Percentiles rank a stretch among this genome's conserved stretches.
These are phyloP conservation scores for Spathaspora sp. DNA, from an alignment of 1,139 yeast genomes.

Conservation along the genomic window DNA sequence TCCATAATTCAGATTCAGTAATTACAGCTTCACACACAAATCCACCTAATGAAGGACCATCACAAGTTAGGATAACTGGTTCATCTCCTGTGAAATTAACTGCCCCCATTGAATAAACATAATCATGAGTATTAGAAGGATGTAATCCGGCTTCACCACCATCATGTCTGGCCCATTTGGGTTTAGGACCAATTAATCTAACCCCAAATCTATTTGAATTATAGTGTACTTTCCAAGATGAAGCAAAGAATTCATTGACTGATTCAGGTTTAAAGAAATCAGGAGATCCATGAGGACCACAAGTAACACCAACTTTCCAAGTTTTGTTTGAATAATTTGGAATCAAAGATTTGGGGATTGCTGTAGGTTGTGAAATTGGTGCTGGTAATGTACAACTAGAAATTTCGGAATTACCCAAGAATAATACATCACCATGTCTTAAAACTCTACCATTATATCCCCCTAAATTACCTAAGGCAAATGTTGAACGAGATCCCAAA, in stretches of 20 bases:
- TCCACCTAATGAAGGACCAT: constrained; percentile 97
- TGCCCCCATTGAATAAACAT: constrained; percentile 94
- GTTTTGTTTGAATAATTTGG: constrained; percentile 57
- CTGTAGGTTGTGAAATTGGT: constrained; percentile 63
- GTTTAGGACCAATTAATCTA: constrained; percentile 92
- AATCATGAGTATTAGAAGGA: constrained; percentile 97
- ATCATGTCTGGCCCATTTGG: constrained; percentile 93
- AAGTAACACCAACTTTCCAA: constrained; percentile 90
- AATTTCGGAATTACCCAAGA: constrained; percentile 75
- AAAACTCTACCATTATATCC: constrained; percentile 92
- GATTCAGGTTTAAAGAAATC: constrained; percentile 85
- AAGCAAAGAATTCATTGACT: constrained; percentile 67
- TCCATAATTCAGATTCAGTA: constrained; percentile 96
- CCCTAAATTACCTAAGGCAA: constrained; percentile 92
- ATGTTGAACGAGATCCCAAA: constrained; percentile 93
- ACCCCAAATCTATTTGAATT: constrained; percentile 97
- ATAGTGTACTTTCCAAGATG: constrained; percentile 92
- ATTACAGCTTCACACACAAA: constrained; percentile 96
- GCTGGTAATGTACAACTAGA: constrained; percentile 68
- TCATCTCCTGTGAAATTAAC: constrained; percentile 98
- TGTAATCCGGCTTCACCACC: constrained; percentile 99
- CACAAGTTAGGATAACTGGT: constrained; percentile 94
- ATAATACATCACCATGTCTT: constrained; percentile 88
- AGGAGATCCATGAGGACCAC: constrained; percentile 98
- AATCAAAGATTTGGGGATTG: constrained; percentile 56